Evolutionary conservation across 1,284 basidiomycete genomes (phyloP).

Genomic region (Xerocomus nothofagi): DNA sequence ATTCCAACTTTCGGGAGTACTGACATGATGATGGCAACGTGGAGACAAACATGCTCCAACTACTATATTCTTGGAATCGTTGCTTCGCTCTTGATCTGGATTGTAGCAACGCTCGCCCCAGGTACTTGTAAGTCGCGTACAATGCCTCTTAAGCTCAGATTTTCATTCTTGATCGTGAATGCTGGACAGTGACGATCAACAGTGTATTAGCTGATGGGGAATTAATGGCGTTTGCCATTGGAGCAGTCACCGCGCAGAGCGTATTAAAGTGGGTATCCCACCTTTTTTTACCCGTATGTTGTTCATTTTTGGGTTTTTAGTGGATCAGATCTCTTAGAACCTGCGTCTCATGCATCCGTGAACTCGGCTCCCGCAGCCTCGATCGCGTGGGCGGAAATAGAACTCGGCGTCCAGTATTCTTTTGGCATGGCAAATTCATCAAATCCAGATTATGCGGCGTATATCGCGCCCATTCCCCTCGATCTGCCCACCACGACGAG

Average conservation of each 20-base stretch:
- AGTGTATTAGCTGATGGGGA: slow-evolving; percentile 24
- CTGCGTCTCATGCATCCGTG: slow-evolving; percentile 4
- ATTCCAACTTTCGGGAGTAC: slow-evolving; percentile 25
- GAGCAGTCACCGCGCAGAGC: slow-evolving; percentile 23
- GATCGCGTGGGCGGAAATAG: slow-evolving; percentile 27
- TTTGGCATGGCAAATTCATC: slow-evolving; percentile 15
- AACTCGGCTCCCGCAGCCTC: slow-evolving; percentile 20
- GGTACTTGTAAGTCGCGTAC: slow-evolving; percentile 23
- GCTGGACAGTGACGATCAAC: slow-evolving; percentile 24
- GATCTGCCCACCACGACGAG: slow-evolving; percentile 16
- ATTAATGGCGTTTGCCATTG: slow-evolving; percentile 25
- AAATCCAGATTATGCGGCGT: slow-evolving; percentile 18
- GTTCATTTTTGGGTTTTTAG: slow-evolving; percentile 6
- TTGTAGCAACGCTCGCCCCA: slow-evolving; percentile 24
- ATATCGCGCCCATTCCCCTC: slow-evolving; percentile 21
- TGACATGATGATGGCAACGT: slow-evolving; percentile 16
- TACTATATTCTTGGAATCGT: slow-evolving; percentile 26
- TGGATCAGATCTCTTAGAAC: background rate
- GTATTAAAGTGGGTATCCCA: slow-evolving; percentile 24
- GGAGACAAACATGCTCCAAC: slow-evolving; percentile 23
- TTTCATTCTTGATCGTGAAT: background rate
- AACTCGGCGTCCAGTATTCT: slow-evolving; percentile 25
- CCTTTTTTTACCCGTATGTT: background rate
- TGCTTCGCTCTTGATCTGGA: slow-evolving; percentile 21
- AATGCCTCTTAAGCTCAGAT: background rate